Evolutionary conservation across 106 monocot species (phyloP).

Genomic region (Iris macrosiphon): DNA sequence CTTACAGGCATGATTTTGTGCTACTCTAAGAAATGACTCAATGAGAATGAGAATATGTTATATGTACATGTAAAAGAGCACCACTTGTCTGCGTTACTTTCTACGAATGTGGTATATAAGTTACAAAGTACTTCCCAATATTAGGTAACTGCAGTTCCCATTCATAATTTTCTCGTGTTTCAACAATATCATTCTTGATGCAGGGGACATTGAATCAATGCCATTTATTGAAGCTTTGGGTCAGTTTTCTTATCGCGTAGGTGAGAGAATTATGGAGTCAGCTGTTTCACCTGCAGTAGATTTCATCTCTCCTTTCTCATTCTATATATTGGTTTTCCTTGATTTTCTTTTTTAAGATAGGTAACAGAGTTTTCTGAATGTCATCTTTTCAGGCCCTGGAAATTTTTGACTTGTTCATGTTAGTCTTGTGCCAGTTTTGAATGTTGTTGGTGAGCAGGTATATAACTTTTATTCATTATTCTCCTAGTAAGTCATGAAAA

Average conservation of each 20-base stretch:
- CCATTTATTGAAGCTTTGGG: conserved; percentile 85
- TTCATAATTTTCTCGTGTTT: no score
- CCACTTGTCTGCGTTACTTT: no score
- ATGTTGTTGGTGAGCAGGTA: conserved; percentile 45
- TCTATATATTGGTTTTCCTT: neutral
- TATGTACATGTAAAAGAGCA: no score
- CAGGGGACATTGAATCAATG: conserved; percentile 92
- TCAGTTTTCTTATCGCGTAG: conserved; percentile 44
- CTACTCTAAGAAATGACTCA: no score
- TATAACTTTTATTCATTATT: neutral
- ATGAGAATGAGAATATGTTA: no score
- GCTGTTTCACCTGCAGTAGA: neutral
- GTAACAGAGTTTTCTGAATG: no score
- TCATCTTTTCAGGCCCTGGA: conserved; percentile 23
- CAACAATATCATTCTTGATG: conserved; percentile 12
- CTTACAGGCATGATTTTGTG: no score
- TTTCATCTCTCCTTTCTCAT: neutral
- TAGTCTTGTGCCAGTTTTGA: conserved; percentile 36
- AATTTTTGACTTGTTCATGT: conserved; percentile 46
- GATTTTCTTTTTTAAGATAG: neutral
- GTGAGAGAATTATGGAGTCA: conserved; percentile 22
- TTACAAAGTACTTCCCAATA: no score
- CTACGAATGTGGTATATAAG: no score
- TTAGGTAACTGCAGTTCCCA: no score
- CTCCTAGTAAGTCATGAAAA: no score